phyloP scores from a whole-genome alignment of 257 asterid species.

The Orobanche coerulescens region DNA sequence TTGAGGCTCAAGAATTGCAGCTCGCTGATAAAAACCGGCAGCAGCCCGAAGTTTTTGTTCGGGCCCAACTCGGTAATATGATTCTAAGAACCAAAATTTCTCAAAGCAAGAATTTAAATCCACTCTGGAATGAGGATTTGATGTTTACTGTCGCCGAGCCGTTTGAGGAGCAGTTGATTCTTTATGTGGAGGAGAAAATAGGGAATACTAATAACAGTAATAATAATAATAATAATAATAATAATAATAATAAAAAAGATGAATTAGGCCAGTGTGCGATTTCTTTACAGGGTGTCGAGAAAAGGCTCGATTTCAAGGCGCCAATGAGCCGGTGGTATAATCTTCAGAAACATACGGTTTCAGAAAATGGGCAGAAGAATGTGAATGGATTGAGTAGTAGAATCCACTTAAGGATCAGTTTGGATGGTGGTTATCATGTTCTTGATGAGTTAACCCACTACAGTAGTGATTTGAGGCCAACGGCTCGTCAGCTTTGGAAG shows the following conservation, averaged over 20 bases:
- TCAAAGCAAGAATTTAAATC: conserved; percentile 33
- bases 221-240: conserved; percentile 36
- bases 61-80: conserved; percentile 44
- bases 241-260: conserved; percentile 31
- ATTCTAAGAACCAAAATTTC: conserved; percentile 50
- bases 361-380: conserved; percentile 41
- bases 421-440: conserved; percentile 96
- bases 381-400: conserved; percentile 37
- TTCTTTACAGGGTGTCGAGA: conserved; percentile 50
- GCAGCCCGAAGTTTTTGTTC: conserved; percentile 49
- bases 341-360: conserved; percentile 50
- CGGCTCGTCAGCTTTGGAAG: conserved; percentile 76
- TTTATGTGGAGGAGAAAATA: conserved; percentile 55
- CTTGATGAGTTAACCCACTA: conserved; percentile 87
- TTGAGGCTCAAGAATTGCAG: conserved; percentile 78
- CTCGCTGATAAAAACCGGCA: conserved; percentile 44
- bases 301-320: conserved; percentile 56
- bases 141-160: conserved; percentile 84
- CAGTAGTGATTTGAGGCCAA: conserved; percentile 72
- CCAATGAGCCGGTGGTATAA: conserved; percentile 64
- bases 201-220: conserved; percentile 30
- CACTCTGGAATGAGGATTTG: conserved; percentile 95
- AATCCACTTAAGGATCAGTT: conserved; percentile 63
- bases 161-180: conserved; percentile 60
- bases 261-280: conserved; percentile 65